Evolutionary conservation across 2,329 filamentous ascomycete species (phyloP).

Genomic region (Talaromyces sp.): DNA sequence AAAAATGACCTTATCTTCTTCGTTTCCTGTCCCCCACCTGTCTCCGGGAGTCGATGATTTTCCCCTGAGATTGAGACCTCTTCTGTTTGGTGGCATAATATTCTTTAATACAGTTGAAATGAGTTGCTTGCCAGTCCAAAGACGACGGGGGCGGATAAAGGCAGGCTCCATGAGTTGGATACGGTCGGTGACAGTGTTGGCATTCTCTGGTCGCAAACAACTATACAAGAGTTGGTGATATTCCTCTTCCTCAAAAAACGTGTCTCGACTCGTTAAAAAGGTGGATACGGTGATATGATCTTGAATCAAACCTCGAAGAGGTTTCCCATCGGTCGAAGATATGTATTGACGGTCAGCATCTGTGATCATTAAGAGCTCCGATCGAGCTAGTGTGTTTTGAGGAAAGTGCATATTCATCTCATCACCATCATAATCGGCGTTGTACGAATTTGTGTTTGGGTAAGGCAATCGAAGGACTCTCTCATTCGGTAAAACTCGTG

Average conservation of each 20-base stretch:
- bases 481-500: slow-evolving; percentile 85
- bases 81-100: slow-evolving; percentile 72
- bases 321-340: slow-evolving; percentile 88
- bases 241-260: slow-evolving; percentile 79
- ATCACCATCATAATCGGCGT: slow-evolving; percentile 97
- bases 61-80: slow-evolving; percentile 73
- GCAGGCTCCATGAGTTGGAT: slow-evolving; percentile 78
- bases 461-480: slow-evolving; percentile 99
- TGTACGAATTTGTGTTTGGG: slow-evolving; percentile 99
- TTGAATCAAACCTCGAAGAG: slow-evolving; percentile 91
- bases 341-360: slow-evolving; percentile 98
- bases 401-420: slow-evolving; percentile 99
- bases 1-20: slow-evolving; percentile 79
- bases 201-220: slow-evolving; percentile 82
- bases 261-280: slow-evolving; percentile 83
- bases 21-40: slow-evolving; percentile 66
- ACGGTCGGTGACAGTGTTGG: slow-evolving; percentile 76
- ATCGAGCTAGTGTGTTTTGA: slow-evolving; percentile 89
- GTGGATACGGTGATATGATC: slow-evolving; percentile 97
- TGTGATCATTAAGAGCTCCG: slow-evolving; percentile 87
- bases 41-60: slow-evolving; percentile 74
- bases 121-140: slow-evolving; percentile 97
- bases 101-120: slow-evolving; percentile 92
- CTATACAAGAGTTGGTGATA: slow-evolving; percentile 94
- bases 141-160: slow-evolving; percentile 70